Percentiles rank a stretch among this genome's conserved stretches.
These are phyloP conservation scores for Nadsonia starkeyi-henricii DNA, from an alignment of 1,139 yeast species.

Conservation along the genomic window DNA sequence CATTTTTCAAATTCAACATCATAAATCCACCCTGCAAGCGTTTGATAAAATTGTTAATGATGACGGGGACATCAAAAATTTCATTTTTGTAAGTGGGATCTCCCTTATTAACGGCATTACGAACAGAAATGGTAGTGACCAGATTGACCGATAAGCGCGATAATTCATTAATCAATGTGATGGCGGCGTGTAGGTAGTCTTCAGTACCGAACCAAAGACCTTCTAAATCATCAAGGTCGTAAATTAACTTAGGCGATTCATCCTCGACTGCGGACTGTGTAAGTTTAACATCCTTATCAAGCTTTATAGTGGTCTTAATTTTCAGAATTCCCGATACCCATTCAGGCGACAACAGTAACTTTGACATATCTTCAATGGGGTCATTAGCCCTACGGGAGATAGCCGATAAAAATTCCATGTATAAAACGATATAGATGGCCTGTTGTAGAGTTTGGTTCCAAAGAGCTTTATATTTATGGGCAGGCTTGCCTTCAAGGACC, in stretches of 20 bases:
- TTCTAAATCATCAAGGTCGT: background rate
- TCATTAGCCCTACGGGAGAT: background rate
- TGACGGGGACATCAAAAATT: constrained; percentile 1
- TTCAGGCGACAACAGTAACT: background rate
- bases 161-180: constrained; percentile 18
- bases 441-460: background rate
- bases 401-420: background rate
- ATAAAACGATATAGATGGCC: background rate
- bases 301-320: background rate
- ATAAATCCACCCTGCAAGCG: constrained; percentile 21
- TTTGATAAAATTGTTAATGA: constrained; percentile 14
- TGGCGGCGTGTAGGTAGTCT: constrained; percentile 21
- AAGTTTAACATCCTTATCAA: background rate
- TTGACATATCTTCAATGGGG: background rate
- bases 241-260: background rate
- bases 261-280: background rate
- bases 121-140: constrained; percentile 17
- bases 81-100: constrained; percentile 1
- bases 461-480: background rate
- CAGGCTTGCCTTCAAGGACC: background rate
- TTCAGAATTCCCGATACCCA: background rate
- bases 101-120: constrained; percentile 6
- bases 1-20: constrained; percentile 22
- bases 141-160: constrained; percentile 20
- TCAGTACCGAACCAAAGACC: background rate